Conservation (phyloP, 768 basidiomycete species). For the Naganishia vishniacii region DNA sequence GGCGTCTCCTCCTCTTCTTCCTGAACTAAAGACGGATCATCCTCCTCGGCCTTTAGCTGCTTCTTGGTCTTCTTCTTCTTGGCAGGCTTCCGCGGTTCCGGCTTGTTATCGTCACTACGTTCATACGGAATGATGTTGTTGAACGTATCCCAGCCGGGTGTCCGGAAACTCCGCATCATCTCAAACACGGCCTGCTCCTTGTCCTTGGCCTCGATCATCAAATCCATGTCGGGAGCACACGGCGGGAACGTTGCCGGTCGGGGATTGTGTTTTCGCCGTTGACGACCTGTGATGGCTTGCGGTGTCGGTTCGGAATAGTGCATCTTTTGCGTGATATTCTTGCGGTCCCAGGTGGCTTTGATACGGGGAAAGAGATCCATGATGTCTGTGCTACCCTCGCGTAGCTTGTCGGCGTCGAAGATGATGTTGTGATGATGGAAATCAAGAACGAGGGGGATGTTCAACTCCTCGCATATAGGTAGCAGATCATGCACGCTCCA, state of each 20-base stretch:
- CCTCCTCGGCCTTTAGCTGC: conserved; percentile 27
- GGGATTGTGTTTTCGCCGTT: conserved; percentile 57
- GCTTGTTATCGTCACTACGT: conserved; percentile 28
- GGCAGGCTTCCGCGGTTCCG: conserved; percentile 19
- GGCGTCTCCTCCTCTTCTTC: conserved; percentile 13
- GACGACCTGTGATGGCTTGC: conserved; percentile 42
- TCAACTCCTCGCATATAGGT: conserved; percentile 76
- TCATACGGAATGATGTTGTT: conserved; percentile 28
- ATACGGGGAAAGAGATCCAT: conserved; percentile 51
- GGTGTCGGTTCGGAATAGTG: conserved; percentile 70
- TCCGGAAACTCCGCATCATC: conserved; percentile 46
- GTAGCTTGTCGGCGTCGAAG: conserved; percentile 25
- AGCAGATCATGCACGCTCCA: conserved; percentile 84
- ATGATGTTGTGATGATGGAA: conserved; percentile 31
- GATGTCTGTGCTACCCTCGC: conserved; percentile 28
- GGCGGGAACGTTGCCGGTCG: not conserved
- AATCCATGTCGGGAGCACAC: conserved; percentile 51
- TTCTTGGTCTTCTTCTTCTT: conserved; percentile 29
- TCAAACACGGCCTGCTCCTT: conserved; percentile 84
- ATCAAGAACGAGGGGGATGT: conserved; percentile 67
- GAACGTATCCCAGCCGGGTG: conserved; percentile 29
- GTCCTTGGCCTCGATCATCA: conserved; percentile 71
- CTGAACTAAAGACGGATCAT: conserved; percentile 25
- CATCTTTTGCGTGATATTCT: conserved; percentile 82
- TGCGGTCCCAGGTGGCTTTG: conserved; percentile 64